Evolutionary conservation across 345 rosid species (phyloP), one percentile per base, ranked within the genome.

Genomic region (Excoecaria agallocha): DNA sequence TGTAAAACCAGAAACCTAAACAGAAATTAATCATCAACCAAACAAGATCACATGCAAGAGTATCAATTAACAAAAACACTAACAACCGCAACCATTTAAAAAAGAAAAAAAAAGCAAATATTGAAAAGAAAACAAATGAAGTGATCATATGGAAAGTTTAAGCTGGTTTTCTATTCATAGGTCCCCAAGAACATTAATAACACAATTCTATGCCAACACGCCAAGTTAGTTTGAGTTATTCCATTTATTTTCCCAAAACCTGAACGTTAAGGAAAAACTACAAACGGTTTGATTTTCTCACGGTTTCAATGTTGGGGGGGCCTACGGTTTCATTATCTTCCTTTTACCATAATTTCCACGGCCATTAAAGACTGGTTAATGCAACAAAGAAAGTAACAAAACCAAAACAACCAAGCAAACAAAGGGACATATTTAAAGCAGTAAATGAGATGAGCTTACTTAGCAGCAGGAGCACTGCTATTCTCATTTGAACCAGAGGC

Each of bases 381-480:
- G 48, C 39, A 49, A 58, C 73, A 59, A 0, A 38, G 9, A 20
- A 61, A 69, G 12, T 17, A 41, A 65, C 12, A 10, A 30, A 66
- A 17, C 39, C 39, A 68, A 68, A 68, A 50, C 43, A 13, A 58
- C 37, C 20, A 6, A 43, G 10, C 49, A 68, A 11, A 71, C 13
- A 54, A 56, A 62, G 46, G 22, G 52, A 74, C 43, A 38, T 5
- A 57, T 25, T 73, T 48, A 17, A 67, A 70, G 22, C 37, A 46
- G 46, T 35, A 49, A 22, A 65, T n/a, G 17, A 59, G 38, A 19
- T 43, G 8, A 72, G 68, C 84, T 74, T 83, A 89, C 93, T 89
- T 89, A 52, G 93, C 81, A 75, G 89, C 87, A 72, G 93, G 91
- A 69, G 89, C 83, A 75, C 41, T 68, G 5, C 67, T 68, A 41